These are phyloP conservation scores for Fraxinus nigra DNA, from an alignment of 305 asterid genomes.

Conservation along the genomic window DNA sequence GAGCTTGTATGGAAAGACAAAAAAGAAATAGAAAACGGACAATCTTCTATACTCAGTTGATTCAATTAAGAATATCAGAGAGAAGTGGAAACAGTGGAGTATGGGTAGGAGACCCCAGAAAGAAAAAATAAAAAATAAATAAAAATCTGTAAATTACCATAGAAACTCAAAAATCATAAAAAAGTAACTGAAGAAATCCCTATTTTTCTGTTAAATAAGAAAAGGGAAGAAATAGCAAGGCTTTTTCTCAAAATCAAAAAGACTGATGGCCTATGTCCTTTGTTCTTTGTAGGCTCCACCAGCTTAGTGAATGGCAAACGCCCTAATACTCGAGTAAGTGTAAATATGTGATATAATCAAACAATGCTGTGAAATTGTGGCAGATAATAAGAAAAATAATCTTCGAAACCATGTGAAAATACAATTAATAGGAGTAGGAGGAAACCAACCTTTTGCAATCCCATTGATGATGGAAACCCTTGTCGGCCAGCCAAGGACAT, in stretches of 20 bases:
- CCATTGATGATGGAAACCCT: slow-evolving; percentile 78
- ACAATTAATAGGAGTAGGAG: neutral
- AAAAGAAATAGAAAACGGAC: neutral
- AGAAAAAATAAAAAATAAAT: no score
- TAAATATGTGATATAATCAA: neutral
- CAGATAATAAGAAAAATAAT: neutral
- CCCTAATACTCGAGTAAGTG: neutral
- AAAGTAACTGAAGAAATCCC: no score
- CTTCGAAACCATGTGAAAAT: neutral
- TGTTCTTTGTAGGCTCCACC: neutral
- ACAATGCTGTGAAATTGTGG: neutral
- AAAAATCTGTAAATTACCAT: no score
- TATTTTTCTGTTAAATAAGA: neutral
- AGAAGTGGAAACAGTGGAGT: neutral
- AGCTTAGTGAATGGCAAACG: neutral
- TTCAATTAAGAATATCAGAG: no score
- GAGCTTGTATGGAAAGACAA: no score
- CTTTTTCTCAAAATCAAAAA: neutral
- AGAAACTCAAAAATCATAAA: no score
- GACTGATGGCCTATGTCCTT: neutral
- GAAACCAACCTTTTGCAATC: slow-evolving; percentile 77
- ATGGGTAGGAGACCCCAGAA: neutral
- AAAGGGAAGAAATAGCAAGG: neutral
- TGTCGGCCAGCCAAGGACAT: slow-evolving; percentile 69
- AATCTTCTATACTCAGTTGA: no score